Evolutionary conservation across 2,329 filamentous ascomycete species (phyloP), one percentile per base, ranked within the genome.

Genomic region (Diplodia sapinea): DNA sequence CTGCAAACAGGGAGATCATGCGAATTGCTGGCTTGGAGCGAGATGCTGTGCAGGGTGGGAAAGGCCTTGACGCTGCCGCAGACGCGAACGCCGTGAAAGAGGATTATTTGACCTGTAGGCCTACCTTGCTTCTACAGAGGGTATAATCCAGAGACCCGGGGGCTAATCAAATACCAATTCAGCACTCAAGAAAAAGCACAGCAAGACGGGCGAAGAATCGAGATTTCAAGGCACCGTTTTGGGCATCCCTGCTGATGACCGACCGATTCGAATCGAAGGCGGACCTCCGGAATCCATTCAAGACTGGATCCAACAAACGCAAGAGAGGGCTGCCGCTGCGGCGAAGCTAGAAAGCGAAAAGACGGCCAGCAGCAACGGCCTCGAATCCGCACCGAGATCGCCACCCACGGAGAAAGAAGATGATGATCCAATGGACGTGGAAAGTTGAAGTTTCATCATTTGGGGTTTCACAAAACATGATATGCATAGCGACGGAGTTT

Each of bases 161-260:
- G 31, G 20, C 47, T 67, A 36, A 67, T 15, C 23, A 36, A 31
- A 20, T 20, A 54, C 20, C 33, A 33, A 40, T 33, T 9, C 71
- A 91, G 91, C 89, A 4, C 82, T 98, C 51, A 97, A 96, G 79
- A 95, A 94, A 80, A 97, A 96, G 76, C 92, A 96, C 78, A 93
- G 90, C 80, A 96, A 95, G 73, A 91, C 91, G 0, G 92, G 91
- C 70, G 93, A 96, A 74, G 93, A 96, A 74, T 89, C 90, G 11
- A 90, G 94, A 74, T 96, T 93, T 77, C 88, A 90, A 72, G 93
- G 92, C 36, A 97, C 94, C 0, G 86, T 95, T 0, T 83, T 98
- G 12, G 94, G 94, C 4, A 89, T 89, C 71, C 83, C 85, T 54
- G 86, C 85, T 59, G 92, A 96, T 71, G 86, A 89, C 67, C 88